Base-by-base conservation (phyloP, 2,329 filamentous ascomycete genomes). In the Fonsecaea pugnacius region DNA sequence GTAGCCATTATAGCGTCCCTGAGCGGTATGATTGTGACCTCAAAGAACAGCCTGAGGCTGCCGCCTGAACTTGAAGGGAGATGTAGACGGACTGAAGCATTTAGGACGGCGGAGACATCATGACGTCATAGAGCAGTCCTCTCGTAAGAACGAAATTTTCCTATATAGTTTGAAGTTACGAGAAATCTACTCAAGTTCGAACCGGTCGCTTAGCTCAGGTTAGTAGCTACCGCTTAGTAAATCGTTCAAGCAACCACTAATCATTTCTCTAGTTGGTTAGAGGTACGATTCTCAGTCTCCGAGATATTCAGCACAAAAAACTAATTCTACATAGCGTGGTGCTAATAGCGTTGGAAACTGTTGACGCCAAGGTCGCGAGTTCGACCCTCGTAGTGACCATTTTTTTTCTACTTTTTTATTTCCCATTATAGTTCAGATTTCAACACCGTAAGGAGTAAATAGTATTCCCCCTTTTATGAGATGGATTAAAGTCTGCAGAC, bases 51-150 rank as follows among this genome's bases (percentile, higher is more conserved):
- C 32, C 58, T 60, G 43, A 60, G 58, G 46, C 46, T 60, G 58
- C 58, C 58, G 58, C 58, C 58, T 60, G 40, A 36, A 18, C 58
- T 60, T 60, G 58, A 60, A 60, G 40, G 32, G 18, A 53, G 58
- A 60, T 32, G 58, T 60, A 60, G 58, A 60, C 58, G 46, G 58
- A 60, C 58, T 43, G 21, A 60, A n/a, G 57, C 57, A 59, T 58
- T 48, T 46, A n/a, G 40, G 36, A 14, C 56, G 21, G 24, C 50
- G 56, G 36, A 4, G 36, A 38, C 36, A n/a, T n/a, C 36, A 38
- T 38, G 36, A 38, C 14, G 36, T 38, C 36, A 38, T 3, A 14
- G 16, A 38, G 3, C 4, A 5, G 12, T 3, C 12, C 14, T 38
- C 16, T 5, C 14, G 2, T 12, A 16, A 38, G 36, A 16, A 38